Base-by-base conservation (phyloP, 2,329 filamentous ascomycete species). In the Orbilia ellipsospora region DNA sequence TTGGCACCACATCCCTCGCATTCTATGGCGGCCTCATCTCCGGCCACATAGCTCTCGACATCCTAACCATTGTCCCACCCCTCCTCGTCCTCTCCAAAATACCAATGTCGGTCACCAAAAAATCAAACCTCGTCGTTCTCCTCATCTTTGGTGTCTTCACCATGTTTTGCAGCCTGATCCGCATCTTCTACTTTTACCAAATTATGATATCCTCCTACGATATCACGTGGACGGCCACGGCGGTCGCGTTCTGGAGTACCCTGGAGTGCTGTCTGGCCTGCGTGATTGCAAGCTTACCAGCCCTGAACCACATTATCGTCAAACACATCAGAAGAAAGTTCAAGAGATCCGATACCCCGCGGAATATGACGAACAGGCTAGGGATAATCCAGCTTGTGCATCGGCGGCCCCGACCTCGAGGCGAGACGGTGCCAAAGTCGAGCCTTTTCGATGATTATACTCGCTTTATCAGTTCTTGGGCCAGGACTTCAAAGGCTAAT, bases 1-100 rank as follows among this genome's bases (percentile, higher is more conserved):
- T 73, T n/a, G 69, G 69, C 15, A 18, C 69, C 1, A 18, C 6
- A 6, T 66, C 61, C 5, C 52, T 73, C 3, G 23, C 56, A 6
- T 42, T 73, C 6, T 73, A 73, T 20, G 69, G 61, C 28, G 55
- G 69, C 5, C 57, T 73, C 7, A 64, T 63, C 12, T 56, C 52
- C 4, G 69, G 69, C 10, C 69, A 73, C 42, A 67, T 73, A n/a
- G 18, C 44, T 7, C 62, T 73, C 12, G 69, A 73, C 40, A 40
- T 73, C 15, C 59, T 73, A 15, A 73, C 69, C 7, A 73, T 73
- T 8, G 7, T 73, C 10, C 69, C 69, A 10, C 69, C 69, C 8
- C 54, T 67, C 5, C 26, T 66, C n/a, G 57, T 73, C n/a, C 31
- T 73, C 4, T 57, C 61, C 13, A 60, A 52, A 12, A 48, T 73